Conservation (phyloP, 2,329 filamentous ascomycete species). For the Diaporthe vaccinii region DNA sequence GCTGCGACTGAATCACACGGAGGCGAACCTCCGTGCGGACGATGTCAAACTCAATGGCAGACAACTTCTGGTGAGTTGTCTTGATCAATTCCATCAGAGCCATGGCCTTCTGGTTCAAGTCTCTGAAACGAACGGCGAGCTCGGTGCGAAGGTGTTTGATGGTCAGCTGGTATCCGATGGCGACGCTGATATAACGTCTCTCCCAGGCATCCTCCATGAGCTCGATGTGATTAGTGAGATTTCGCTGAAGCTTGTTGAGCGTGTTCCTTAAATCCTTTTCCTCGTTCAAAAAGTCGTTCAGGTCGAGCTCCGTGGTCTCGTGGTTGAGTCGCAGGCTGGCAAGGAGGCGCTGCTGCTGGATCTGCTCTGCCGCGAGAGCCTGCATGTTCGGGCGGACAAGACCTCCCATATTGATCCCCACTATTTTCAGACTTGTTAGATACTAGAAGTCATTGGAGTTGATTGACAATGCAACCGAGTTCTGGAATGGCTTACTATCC, state of each 20-base stretch:
- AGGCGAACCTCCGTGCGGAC: neutral
- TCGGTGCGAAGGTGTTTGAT: neutral
- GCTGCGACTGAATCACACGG: neutral
- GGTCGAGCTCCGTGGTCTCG: neutral
- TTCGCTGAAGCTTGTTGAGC: neutral
- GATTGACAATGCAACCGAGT: neutral
- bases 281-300: neutral
- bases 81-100: neutral
- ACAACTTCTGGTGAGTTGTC: neutral
- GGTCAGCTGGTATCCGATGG: neutral
- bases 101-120: neutral
- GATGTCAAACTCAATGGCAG: neutral
- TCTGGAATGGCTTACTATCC: neutral
- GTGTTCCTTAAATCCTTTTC: neutral
- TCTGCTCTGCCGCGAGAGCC: neutral
- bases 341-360: neutral
- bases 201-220: neutral
- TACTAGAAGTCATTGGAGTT: neutral
- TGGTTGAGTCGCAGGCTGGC: neutral
- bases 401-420: neutral
- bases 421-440: neutral
- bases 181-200: neutral
- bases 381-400: neutral
- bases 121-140: neutral
- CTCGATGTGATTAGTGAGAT: neutral